phyloP scores from a whole-genome alignment of 305 asterid species.

The Ilex paraguariensis region DNA sequence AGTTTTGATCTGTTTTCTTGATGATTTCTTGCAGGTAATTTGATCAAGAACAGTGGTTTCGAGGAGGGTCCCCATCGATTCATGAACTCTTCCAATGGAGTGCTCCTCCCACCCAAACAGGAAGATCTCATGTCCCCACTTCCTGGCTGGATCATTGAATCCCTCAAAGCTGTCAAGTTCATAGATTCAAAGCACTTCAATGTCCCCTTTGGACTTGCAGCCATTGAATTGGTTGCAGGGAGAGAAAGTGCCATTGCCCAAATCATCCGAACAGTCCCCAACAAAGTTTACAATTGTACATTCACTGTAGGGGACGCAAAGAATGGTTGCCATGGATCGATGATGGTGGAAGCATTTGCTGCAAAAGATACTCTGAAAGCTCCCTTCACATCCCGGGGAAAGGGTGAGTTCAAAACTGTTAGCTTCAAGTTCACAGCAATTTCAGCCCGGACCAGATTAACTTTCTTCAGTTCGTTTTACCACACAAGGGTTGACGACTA shows the following conservation, averaged over 20 bases:
- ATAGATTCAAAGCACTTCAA: slow-evolving; percentile 42
- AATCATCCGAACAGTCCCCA: slow-evolving; percentile 39
- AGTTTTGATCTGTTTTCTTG: slow-evolving; percentile 7
- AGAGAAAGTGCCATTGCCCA: slow-evolving; percentile 55
- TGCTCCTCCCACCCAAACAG: slow-evolving; percentile 56
- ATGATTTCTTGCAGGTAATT: slow-evolving; percentile 29
- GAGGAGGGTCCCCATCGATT: slow-evolving; percentile 55
- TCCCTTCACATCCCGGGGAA: slow-evolving; percentile 39
- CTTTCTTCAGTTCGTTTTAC: slow-evolving; percentile 53
- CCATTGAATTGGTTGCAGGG: slow-evolving; percentile 52
- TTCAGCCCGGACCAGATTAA: slow-evolving; percentile 37
- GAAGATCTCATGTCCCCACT: slow-evolving; percentile 45
- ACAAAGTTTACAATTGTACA: slow-evolving; percentile 29
- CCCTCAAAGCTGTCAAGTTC: slow-evolving; percentile 43
- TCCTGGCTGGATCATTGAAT: slow-evolving; percentile 58
- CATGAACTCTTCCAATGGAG: slow-evolving; percentile 41
- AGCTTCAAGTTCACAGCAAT: slow-evolving; percentile 37
- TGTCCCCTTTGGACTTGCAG: slow-evolving; percentile 44
- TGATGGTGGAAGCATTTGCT: slow-evolving; percentile 51
- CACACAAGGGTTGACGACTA: slow-evolving; percentile 43
- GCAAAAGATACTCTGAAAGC: slow-evolving; percentile 29
- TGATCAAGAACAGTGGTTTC: slow-evolving; percentile 44
- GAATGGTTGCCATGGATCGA: slow-evolving; percentile 47
- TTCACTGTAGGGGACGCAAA: slow-evolving; percentile 45
- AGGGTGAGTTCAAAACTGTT: slow-evolving; percentile 28